Percentiles rank a stretch among this genome's conserved stretches.
Conservation (phyloP, 495 filamentous ascomycete species). For the Trichoderma virens region DNA sequence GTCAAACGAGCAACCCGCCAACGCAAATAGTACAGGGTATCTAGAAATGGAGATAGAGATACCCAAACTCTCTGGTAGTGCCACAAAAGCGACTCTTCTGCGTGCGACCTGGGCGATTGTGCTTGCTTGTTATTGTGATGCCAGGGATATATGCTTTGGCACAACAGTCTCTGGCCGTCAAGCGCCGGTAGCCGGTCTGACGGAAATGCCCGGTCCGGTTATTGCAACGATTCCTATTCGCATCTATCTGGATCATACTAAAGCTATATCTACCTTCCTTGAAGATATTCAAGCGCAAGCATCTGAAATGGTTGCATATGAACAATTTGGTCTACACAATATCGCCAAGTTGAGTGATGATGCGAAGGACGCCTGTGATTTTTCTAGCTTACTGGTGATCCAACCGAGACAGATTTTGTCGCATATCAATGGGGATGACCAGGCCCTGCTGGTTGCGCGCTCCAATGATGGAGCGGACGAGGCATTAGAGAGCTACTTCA, state of each 20-base stretch:
- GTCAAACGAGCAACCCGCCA: not conserved
- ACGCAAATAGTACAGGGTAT: not conserved
- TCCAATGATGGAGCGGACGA: not conserved
- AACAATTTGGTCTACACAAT: slow-evolving; percentile 6
- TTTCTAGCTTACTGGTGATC: slow-evolving; percentile 7
- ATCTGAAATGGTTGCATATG: not conserved
- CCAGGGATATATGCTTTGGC: not conserved
- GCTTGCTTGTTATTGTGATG: not conserved
- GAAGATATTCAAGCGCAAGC: not conserved
- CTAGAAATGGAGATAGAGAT: not conserved
- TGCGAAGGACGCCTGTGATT: slow-evolving; percentile 26
- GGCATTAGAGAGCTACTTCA: not conserved
- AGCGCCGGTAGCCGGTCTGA: slow-evolving; percentile 10
- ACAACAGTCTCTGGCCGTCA: slow-evolving; percentile 13
- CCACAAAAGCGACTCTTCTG: not conserved
- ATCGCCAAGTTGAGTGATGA: slow-evolving; percentile 14
- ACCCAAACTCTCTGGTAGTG: not conserved
- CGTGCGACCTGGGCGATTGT: slow-evolving; percentile 6
- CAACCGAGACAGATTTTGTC: slow-evolving; percentile 9
- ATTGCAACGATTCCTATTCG: slow-evolving; percentile 6
- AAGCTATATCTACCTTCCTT: not conserved
- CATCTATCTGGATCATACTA: not conserved
- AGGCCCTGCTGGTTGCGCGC: not conserved
- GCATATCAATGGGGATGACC: not conserved
- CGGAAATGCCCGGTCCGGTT: not conserved